phyloP scores from a whole-genome alignment of 257 asterid species.

The Nicotiana noctiflora region DNA sequence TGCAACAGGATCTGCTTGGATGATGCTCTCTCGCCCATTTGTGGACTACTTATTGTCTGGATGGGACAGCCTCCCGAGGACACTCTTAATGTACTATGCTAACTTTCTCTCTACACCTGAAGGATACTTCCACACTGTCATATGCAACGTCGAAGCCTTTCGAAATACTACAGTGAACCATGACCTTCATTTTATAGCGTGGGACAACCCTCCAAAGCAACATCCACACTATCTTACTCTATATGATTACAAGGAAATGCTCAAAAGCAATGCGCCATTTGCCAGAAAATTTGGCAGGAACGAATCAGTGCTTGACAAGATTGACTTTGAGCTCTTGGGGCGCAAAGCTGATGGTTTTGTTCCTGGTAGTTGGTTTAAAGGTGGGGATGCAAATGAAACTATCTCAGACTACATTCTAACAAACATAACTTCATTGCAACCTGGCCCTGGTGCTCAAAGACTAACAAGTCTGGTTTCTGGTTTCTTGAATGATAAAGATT shows the following conservation, averaged over 20 bases:
- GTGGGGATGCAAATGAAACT: slow-evolving; percentile 17
- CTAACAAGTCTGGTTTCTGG: slow-evolving; percentile 33
- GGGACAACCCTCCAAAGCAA: slow-evolving; percentile 37
- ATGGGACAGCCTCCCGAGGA: slow-evolving; percentile 65
- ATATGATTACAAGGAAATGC: slow-evolving; percentile 45
- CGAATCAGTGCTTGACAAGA: slow-evolving; percentile 39
- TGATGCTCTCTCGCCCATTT: slow-evolving; percentile 71
- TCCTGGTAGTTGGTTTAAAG: slow-evolving; percentile 55
- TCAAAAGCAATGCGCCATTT: slow-evolving; percentile 56
- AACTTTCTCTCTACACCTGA: slow-evolving; percentile 72
- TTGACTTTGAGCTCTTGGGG: slow-evolving; percentile 47
- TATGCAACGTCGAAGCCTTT: slow-evolving; percentile 59
- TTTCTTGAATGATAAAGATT: slow-evolving; percentile 37
- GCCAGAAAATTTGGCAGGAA: slow-evolving; percentile 54
- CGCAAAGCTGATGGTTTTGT: slow-evolving; percentile 41
- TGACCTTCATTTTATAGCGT: slow-evolving; percentile 68
- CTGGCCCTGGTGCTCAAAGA: slow-evolving; percentile 55
- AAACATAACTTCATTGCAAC: slow-evolving; percentile 37
- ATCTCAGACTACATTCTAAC: slow-evolving; percentile 7
- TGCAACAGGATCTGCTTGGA: slow-evolving; percentile 72
- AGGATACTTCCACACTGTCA: slow-evolving; percentile 64
- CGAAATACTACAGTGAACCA: slow-evolving; percentile 58
- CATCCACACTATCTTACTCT: slow-evolving; percentile 48
- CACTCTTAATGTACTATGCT: slow-evolving; percentile 56
- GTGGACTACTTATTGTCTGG: slow-evolving; percentile 60